phyloP scores from a whole-genome alignment of 2,329 filamentous ascomycete species.

The Diplocarpon rosae region DNA sequence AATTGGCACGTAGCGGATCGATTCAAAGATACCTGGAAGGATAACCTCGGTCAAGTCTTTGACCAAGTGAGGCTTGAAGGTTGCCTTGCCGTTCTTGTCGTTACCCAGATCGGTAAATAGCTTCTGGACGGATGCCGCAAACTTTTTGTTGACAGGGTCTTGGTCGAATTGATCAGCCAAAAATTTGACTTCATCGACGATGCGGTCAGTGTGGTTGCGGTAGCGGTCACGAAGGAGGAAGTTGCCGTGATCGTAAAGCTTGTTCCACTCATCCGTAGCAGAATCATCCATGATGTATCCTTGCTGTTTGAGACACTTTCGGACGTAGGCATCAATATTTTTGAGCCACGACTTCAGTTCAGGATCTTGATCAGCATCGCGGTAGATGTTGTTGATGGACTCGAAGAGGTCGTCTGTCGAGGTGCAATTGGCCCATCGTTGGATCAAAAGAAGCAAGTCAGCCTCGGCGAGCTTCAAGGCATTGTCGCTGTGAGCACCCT shows the following conservation, averaged over 20 bases:
- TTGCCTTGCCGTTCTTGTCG: conserved; percentile 70
- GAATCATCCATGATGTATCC: conserved; percentile 80
- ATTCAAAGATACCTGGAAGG: conserved; percentile 71
- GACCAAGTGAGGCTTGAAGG: conserved; percentile 86
- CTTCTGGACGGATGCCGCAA: conserved; percentile 65
- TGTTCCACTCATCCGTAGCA: conserved; percentile 72
- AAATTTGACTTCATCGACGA: conserved; percentile 86
- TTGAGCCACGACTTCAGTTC: conserved; percentile 89
- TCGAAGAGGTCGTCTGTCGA: conserved; percentile 79
- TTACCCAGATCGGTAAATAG: conserved; percentile 86
- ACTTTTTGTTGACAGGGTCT: conserved; percentile 76
- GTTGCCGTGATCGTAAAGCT: conserved; percentile 72
- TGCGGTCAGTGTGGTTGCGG: conserved; percentile 69
- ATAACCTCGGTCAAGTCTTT: conserved; percentile 86
- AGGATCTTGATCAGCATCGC: conserved; percentile 73
- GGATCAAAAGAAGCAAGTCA: conserved; percentile 68
- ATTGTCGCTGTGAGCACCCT: conserved; percentile 56
- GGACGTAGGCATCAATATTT: conserved; percentile 63
- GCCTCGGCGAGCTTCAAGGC: conserved; percentile 61
- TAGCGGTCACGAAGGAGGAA: conserved; percentile 86
- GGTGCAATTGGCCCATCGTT: conserved; percentile 92
- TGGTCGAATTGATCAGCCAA: conserved; percentile 79
- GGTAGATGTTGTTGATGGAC: conserved; percentile 75
- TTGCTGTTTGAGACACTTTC: conserved; percentile 75
- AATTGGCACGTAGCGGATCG: conserved; percentile 79